Evolutionary conservation across 1,139 yeast species (phyloP), one percentile per base, ranked within the genome.

Genomic region (Kodamaea derodonti): DNA sequence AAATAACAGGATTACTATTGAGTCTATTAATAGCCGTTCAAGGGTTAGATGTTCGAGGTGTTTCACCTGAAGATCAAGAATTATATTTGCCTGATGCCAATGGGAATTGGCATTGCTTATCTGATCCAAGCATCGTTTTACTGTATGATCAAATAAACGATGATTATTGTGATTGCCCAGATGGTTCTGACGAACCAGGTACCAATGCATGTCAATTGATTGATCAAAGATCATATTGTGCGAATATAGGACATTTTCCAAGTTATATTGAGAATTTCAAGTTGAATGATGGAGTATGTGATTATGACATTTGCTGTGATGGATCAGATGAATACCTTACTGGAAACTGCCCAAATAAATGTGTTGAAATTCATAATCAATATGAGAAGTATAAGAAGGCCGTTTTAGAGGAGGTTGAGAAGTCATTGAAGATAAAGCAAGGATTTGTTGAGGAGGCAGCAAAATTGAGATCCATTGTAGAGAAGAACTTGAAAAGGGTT

Each of bases 121-220:
- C 62, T 17, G 72, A 84, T 51, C 81, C 94, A 0, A 71, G 78
- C 13, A 75, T 87, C 4, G 66, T 64, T 14, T 60, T 90, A 20
- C 65, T 79, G 20, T 69, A 66, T 34, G 67, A 67, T 29, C 85
- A 81, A 51, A 73, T 92, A 46, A 90, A 92, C 53, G 97, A 92
- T 54, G 83, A 88, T 49, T 81, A 74, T 50, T 90, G 97, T 58
- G 98, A 92, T 54, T 92, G 98, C 62, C 97, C 97, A 0, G 98
- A 92, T 59, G 98, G 98, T 0, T 81, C 94, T 3, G 98, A 92
- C 58, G 98, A 92, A 56, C 97, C 97, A 0, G 97, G 97, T 0
- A 92, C 97, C 1, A 69, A 84, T 34, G 97, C 97, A 0, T 92
- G 97, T 56, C 63, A 60, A 1, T 52, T 41, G 34, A 42, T 62